These are phyloP conservation scores for Cladosporium sp. DNA, from an alignment of 2,329 filamentous ascomycete genomes.

Conservation along the genomic window DNA sequence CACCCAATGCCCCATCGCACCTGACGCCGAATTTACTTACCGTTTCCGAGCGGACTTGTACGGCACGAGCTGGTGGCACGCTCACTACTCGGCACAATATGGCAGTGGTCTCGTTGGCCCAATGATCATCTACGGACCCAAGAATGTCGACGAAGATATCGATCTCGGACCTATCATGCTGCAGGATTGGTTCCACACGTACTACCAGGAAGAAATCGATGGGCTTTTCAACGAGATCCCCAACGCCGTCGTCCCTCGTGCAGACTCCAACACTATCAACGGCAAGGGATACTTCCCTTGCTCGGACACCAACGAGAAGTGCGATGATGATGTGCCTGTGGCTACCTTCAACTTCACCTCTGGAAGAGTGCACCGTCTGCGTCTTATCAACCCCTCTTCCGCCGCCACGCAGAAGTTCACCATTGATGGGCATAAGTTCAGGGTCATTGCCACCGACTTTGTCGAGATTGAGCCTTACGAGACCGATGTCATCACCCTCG, in stretches of 20 bases:
- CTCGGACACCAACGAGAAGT: conserved; percentile 20
- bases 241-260: conserved; percentile 16
- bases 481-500: conserved; percentile 36
- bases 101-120: conserved; percentile 25
- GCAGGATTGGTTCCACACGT: conserved; percentile 31
- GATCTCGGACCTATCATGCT: conserved; percentile 29
- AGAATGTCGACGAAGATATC: conserved; percentile 22
- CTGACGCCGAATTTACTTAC: conserved; percentile 36
- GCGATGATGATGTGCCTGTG: conserved; percentile 22
- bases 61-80: conserved; percentile 34
- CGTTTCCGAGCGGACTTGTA: conserved; percentile 36
- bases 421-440: conserved; percentile 41
- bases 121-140: conserved; percentile 30
- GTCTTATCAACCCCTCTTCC: conserved; percentile 41
- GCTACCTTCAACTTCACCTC: conserved; percentile 37
- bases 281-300: conserved; percentile 30
- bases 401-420: conserved; percentile 39
- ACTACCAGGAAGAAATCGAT: conserved; percentile 23
- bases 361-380: conserved; percentile 38
- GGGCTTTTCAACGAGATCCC: conserved; percentile 15
- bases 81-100: conserved; percentile 32
- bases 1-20: conserved; percentile 39
- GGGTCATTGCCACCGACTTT: conserved; percentile 40
- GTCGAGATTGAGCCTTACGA: conserved; percentile 40
- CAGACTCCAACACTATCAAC: conserved; percentile 31